phyloP scores from a whole-genome alignment of 768 basidiomycete species.

The Nidularia sp. region DNA sequence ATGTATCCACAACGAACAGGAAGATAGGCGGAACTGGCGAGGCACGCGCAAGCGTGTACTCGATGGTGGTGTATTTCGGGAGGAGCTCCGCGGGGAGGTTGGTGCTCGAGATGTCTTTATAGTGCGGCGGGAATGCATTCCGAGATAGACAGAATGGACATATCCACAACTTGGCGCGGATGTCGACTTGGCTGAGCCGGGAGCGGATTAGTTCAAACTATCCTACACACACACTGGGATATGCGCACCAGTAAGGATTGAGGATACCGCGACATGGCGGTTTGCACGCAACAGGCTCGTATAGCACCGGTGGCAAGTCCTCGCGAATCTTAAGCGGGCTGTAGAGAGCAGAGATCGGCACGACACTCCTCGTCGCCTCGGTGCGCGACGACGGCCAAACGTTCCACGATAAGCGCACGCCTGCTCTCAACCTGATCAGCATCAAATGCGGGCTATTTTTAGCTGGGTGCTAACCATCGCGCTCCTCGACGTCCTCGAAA shows the following conservation, averaged over 20 bases:
- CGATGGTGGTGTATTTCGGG: constrained; percentile 98
- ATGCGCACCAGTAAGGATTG: constrained; percentile 89
- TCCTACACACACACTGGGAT: constrained; percentile 2
- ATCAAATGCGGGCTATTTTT: background rate
- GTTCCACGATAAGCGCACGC: constrained; percentile 96
- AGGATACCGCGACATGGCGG: constrained; percentile 95
- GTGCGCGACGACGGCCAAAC: constrained; percentile 98
- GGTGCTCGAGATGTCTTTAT: constrained; percentile 96
- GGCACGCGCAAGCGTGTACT: constrained; percentile 94
- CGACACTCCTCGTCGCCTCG: constrained; percentile 96
- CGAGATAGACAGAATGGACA: constrained; percentile 97
- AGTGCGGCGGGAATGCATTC: constrained; percentile 97
- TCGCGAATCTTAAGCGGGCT: constrained; percentile 92
- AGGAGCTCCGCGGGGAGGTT: constrained; percentile 95
- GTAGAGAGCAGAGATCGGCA: constrained; percentile 97
- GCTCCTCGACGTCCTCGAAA: constrained; percentile 97
- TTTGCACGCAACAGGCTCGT: constrained; percentile 99
- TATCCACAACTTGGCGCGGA: constrained; percentile 98
- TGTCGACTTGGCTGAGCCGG: constrained; percentile 85
- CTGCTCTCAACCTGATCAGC: constrained; percentile 30
- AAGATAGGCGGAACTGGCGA: constrained; percentile 94
- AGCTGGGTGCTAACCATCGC: constrained; percentile 67
- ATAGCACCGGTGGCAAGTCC: constrained; percentile 92
- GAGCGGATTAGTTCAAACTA: constrained; percentile 5
- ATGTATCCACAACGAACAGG: constrained; percentile 96